A percentile compares a stretch with the other conserved stretches of the same genome.
phyloP scores from a whole-genome alignment of 2,329 filamentous ascomycete genomes.

The Hypoxylon rubiginosum region DNA sequence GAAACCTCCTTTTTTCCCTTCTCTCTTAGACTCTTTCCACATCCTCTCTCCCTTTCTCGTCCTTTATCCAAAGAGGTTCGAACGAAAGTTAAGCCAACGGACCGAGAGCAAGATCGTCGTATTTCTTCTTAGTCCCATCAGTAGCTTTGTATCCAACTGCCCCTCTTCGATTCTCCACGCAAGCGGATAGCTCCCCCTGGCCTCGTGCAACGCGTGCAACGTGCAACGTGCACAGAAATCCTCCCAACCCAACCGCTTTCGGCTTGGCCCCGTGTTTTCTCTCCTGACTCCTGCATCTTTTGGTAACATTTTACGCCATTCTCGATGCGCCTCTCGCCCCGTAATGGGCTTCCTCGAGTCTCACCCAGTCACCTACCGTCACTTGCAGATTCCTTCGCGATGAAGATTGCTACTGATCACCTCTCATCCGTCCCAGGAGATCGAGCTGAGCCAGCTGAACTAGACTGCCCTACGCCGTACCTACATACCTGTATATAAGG shows the following conservation, averaged over 20 bases:
- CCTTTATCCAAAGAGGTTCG: conserved; percentile 16
- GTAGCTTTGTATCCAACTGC: conserved; percentile 8
- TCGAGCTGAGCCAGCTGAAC: conserved; percentile 21
- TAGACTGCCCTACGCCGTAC: background rate
- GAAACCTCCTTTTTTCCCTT: conserved; percentile 22
- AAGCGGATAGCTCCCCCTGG: conserved; percentile 34
- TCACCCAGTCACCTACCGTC: conserved; percentile 17
- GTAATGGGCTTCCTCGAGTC: conserved; percentile 8
- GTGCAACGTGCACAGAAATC: conserved; percentile 31
- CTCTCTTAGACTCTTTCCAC: conserved; percentile 7
- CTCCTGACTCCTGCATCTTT: conserved; percentile 43
- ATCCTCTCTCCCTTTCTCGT: conserved; percentile 14
- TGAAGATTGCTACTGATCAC: conserved; percentile 12
- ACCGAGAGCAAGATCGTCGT: conserved; percentile 14
- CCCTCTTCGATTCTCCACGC: conserved; percentile 31
- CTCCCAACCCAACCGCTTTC: conserved; percentile 27
- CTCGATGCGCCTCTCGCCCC: conserved; percentile 22
- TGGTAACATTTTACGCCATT: conserved; percentile 34
- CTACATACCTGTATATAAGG: background rate
- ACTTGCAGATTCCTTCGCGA: conserved; percentile 23
- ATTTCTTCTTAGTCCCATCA: background rate
- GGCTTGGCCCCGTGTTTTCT: conserved; percentile 31
- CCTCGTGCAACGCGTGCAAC: conserved; percentile 20
- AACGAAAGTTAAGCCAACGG: conserved; percentile 14
- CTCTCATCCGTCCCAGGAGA: conserved; percentile 8